phyloP scores from a whole-genome alignment of 1,139 yeast genomes.

The Hyphopichia burtonii region DNA sequence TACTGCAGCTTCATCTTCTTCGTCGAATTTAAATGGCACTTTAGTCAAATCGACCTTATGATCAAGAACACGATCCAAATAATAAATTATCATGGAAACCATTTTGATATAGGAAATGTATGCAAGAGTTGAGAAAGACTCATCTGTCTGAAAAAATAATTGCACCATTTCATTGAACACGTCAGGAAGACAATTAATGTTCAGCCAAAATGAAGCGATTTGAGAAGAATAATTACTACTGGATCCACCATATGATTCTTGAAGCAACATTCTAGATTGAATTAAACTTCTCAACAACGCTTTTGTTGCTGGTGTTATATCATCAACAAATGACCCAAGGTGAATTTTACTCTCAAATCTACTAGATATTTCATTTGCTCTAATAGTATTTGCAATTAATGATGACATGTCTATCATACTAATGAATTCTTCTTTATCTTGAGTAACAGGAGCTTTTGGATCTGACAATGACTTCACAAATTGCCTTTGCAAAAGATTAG shows the following conservation, averaged over 20 bases:
- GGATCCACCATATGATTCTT: constrained; percentile 6
- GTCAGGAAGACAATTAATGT: constrained; percentile 24
- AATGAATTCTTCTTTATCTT: neutral
- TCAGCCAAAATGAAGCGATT: constrained; percentile 19
- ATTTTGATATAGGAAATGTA: neutral
- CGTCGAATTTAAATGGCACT: neutral
- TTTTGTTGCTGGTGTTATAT: constrained; percentile 33
- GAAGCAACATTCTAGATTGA: constrained; percentile 26
- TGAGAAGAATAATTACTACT: neutral
- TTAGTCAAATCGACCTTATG: neutral
- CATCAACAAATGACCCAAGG: constrained; percentile 31
- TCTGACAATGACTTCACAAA: neutral
- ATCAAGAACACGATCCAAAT: neutral
- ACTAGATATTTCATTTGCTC: constrained; percentile 54
- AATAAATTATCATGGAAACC: neutral
- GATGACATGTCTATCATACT: constrained; percentile 21
- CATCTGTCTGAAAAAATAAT: constrained; percentile 45
- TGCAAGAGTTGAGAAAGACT: constrained; percentile 36
- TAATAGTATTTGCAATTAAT: constrained; percentile 54
- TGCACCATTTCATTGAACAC: constrained; percentile 37
- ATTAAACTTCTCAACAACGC: constrained; percentile 36
- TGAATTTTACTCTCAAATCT: constrained; percentile 41
- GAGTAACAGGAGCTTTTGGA: too few relatives aligned
- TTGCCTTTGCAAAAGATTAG: neutral
- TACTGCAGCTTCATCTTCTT: too few relatives aligned